Base-by-base conservation (phyloP, 75 land plant species). In the Cunninghamia lanceolata region DNA sequence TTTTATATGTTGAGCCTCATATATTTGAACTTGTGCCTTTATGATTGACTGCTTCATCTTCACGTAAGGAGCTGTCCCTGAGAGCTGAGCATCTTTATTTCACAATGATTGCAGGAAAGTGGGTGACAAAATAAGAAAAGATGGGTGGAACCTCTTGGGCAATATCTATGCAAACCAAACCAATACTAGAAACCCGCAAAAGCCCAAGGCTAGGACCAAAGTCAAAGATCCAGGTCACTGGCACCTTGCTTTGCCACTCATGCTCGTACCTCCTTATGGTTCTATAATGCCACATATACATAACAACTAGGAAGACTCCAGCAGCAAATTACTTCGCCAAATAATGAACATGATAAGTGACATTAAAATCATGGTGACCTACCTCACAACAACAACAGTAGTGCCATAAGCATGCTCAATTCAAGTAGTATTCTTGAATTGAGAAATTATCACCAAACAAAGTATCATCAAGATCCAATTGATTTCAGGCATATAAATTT, bases 281-380 rank as follows among this genome's bases (percentile, higher is more conserved):
- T 10, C 94, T 93, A 86, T 96, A 96, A 85, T 96, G 95, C 99
- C 99, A 96, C 9, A 93, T 89, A 85, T 92, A 95, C 96, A 96
- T 96, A 80, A 96, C 87, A 84, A 91, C 9, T 16, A 94, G 87
- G 84, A 95, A 93, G 16, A 90, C 88, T 42, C 88, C 97, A 96
- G 86, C 40, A 91, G 73, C 86, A 94, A 86, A 85, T 89, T 93
- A 76, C 90, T 92, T 76, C 91, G 92, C 99, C 99, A 97, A 3
- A 97, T 98, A 43, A 97, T 70, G 25, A 97, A 82, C 96, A 97
- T 96, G 21, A 97, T 88, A 17, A 96, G 93, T 16, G 90, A 88
- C 96, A 97, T 92, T 32, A 97, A 91, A 40, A 91, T 52, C 35
- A 96, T 97, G 16, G 99, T 97, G 43, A 94, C 90, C 79, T 91